Conservation (phyloP, 2,329 filamentous ascomycete species). For the Trichoderma guizhouense region DNA sequence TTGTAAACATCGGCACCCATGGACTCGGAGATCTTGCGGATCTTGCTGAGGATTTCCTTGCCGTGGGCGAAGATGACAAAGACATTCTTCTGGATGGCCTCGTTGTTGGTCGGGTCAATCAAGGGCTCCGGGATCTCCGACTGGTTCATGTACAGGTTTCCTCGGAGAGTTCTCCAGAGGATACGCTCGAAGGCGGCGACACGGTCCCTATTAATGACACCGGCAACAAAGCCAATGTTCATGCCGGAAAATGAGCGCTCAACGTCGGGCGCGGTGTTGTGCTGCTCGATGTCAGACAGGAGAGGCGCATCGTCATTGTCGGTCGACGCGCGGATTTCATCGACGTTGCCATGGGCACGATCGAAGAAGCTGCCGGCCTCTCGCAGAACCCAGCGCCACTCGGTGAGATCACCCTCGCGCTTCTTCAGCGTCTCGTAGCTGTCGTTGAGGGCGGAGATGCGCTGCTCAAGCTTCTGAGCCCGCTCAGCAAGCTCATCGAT, state of each 20-base stretch:
- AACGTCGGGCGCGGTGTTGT: conserved; percentile 61
- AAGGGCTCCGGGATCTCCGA: conserved; percentile 94
- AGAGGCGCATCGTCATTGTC: conserved; percentile 91
- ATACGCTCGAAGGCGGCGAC: conserved; percentile 97
- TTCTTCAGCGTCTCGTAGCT: conserved; percentile 99
- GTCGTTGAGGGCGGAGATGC: conserved; percentile 87
- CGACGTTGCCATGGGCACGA: conserved; percentile 89
- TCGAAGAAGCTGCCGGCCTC: conserved; percentile 98
- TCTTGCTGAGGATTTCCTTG: conserved; percentile 97
- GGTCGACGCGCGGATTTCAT: conserved; percentile 89
- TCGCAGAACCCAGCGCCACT: conserved; percentile 96
- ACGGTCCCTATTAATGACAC: conserved; percentile 88
- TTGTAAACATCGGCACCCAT: conserved; percentile 94
- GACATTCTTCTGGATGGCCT: conserved; percentile 92
- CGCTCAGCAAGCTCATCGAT: conserved; percentile 95
- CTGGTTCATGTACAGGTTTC: conserved; percentile 99
- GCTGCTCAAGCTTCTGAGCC: conserved; percentile 86
- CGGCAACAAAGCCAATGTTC: conserved; percentile 98
- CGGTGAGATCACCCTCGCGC: conserved; percentile 90
- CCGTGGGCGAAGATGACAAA: conserved; percentile 99
- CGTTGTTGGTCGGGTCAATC: conserved; percentile 87
- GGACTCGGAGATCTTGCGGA: conserved; percentile 97
- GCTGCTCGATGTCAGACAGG: conserved; percentile 87
- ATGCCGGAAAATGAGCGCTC: conserved; percentile 91
- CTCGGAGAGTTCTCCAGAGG: conserved; percentile 92